Evolutionary conservation across 129 eudicot species (phyloP).

Genomic region (Calendula officinalis): DNA sequence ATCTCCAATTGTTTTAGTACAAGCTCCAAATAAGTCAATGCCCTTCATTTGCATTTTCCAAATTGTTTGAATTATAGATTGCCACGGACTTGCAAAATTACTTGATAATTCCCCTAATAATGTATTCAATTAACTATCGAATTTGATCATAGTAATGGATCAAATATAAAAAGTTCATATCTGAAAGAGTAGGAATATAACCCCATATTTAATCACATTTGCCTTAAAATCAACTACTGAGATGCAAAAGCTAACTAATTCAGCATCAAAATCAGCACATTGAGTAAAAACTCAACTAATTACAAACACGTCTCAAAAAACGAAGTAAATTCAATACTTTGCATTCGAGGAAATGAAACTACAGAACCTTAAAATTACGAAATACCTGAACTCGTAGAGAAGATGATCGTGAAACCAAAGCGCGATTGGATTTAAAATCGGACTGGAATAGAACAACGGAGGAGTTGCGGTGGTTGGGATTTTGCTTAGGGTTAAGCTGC

Average conservation of each 20-base stretch:
- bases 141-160: neutral
- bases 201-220: slow-evolving; percentile 2
- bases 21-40: too few species aligned
- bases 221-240: neutral
- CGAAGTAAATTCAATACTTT: neutral
- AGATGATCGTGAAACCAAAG: slow-evolving; percentile 33
- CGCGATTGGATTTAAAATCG: slow-evolving; percentile 24
- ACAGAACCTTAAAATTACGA: neutral
- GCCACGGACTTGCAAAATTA: too few species aligned
- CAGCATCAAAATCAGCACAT: neutral
- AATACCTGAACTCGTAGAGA: slow-evolving; percentile 30
- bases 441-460: slow-evolving; percentile 33
- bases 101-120: neutral
- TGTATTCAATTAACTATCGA: neutral
- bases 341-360: neutral
- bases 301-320: neutral
- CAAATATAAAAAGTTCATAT: neutral
- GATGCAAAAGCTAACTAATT: slow-evolving; percentile 4
- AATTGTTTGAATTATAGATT: too few species aligned
- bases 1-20: too few species aligned
- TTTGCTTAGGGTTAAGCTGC: slow-evolving; percentile 24
- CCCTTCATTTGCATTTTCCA: too few species aligned
- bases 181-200: neutral
- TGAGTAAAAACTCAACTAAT: neutral
- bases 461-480: slow-evolving; percentile 11